Conservation (phyloP, 495 filamentous ascomycete genomes). For the Friedmanniomyces simplex region DNA sequence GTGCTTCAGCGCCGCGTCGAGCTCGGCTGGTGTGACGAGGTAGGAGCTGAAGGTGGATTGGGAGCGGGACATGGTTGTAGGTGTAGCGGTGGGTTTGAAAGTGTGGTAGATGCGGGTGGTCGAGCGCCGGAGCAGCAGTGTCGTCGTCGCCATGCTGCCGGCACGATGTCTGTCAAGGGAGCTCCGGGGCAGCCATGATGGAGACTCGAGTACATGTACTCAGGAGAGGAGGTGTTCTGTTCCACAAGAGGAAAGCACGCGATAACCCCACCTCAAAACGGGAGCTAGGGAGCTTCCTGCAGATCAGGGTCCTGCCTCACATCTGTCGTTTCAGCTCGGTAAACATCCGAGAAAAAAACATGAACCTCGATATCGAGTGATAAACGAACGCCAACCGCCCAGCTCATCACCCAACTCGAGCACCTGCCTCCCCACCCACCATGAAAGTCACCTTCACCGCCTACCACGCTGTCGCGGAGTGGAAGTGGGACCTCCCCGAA, state of each 20-base stretch:
- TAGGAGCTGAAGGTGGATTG: constrained; percentile 54
- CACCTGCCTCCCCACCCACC: background rate
- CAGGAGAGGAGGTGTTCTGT: background rate
- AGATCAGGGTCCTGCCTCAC: background rate
- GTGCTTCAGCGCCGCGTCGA: constrained; percentile 65
- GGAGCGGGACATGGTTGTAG: constrained; percentile 30
- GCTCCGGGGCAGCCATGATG: background rate
- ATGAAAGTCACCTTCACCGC: constrained; percentile 94
- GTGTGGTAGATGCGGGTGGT: constrained; percentile 6
- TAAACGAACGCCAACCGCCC: too few species aligned
- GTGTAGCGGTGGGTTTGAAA: constrained; percentile 4
- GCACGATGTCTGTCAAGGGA: background rate
- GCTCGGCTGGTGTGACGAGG: constrained; percentile 74
- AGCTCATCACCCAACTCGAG: background rate
- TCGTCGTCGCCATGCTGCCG: constrained; percentile 4
- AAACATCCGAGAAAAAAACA: constrained; percentile 10
- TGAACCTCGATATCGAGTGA: too few species aligned
- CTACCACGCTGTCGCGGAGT: constrained; percentile 90
- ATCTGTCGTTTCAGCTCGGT: too few species aligned
- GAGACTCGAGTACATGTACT: background rate
- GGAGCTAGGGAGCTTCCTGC: background rate
- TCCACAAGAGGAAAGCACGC: background rate
- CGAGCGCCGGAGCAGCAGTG: constrained; percentile 4
- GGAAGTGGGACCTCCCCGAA: constrained; percentile 95
- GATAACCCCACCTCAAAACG: background rate